Conservation (phyloP, 202 grass and related monocot species). For the Setaria italica region DNA sequence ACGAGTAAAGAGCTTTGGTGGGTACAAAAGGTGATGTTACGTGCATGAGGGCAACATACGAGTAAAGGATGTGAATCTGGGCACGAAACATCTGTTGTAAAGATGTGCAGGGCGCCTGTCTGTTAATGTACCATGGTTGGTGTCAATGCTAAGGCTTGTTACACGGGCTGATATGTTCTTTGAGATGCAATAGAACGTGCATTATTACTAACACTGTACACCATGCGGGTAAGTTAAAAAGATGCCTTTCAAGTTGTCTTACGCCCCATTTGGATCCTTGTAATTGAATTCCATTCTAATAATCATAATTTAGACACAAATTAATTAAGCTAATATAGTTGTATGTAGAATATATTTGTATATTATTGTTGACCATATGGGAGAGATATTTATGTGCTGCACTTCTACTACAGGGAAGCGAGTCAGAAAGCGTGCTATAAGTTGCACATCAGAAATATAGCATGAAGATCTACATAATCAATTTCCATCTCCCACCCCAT, state of each 20-base stretch:
- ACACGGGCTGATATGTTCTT: background rate
- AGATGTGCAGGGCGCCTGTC: slow-evolving; percentile 1
- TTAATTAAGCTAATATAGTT: too few relatives aligned
- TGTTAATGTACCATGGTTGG: background rate
- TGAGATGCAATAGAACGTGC: background rate
- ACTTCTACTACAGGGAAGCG: too few relatives aligned
- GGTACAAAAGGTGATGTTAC: slow-evolving; percentile 4
- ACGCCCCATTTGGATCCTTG: too few relatives aligned
- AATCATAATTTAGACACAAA: too few relatives aligned
- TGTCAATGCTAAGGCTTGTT: background rate
- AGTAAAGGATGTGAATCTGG: background rate
- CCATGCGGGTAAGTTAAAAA: background rate
- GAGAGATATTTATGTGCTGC: too few relatives aligned
- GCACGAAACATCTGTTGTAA: slow-evolving; percentile 14
- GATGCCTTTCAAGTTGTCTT: background rate
- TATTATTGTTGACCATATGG: too few relatives aligned
- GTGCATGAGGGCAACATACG: slow-evolving; percentile 7
- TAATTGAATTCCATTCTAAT: too few relatives aligned
- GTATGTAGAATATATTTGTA: too few relatives aligned
- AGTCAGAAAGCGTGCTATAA: too few relatives aligned
- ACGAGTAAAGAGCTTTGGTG: background rate
- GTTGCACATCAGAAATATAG: too few relatives aligned
- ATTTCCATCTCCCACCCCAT: too few relatives aligned
- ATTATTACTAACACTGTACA: background rate
- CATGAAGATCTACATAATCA: too few relatives aligned